phyloP scores from a whole-genome alignment of 768 basidiomycete species.

The Gelatoporia subvermispora region DNA sequence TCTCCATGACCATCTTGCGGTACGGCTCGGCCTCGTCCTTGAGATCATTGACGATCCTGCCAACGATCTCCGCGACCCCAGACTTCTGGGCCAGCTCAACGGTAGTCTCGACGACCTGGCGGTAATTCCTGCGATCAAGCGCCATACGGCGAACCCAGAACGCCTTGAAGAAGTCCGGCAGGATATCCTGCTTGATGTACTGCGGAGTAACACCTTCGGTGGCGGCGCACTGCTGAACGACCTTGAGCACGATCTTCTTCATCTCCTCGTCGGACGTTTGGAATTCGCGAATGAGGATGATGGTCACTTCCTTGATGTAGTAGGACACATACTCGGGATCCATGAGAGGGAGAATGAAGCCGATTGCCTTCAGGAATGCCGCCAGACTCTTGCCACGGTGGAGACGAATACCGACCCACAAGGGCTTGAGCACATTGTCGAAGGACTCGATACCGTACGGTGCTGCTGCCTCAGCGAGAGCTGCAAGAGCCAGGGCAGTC shows the following conservation, averaged over 20 bases:
- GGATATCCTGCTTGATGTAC: constrained; percentile 96
- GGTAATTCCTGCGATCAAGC: constrained; percentile 91
- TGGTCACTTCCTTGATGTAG: constrained; percentile 97
- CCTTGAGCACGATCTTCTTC: constrained; percentile 99
- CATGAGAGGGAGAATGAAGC: constrained; percentile 99
- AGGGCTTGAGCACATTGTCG: constrained; percentile 91
- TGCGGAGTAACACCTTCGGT: constrained; percentile 96
- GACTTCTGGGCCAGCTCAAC: constrained; percentile 97
- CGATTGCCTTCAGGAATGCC: constrained; percentile 95
- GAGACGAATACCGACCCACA: constrained; percentile 91
- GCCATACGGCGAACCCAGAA: constrained; percentile 99
- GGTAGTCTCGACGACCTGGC: constrained; percentile 97
- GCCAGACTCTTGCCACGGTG: constrained; percentile 95
- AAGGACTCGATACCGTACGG: constrained; percentile 99
- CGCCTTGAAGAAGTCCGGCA: constrained; percentile 98
- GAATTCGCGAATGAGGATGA: constrained; percentile 96
- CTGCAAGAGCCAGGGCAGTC: constrained; percentile 89
- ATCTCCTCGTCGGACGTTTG: constrained; percentile 99
- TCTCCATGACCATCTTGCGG: constrained; percentile 99
- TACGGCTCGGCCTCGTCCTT: constrained; percentile 90
- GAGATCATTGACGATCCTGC: constrained; percentile 79
- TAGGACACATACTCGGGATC: constrained; percentile 99
- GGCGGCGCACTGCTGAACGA: constrained; percentile 97
- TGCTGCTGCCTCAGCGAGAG: constrained; percentile 93
- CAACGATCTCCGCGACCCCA: constrained; percentile 94